Evolutionary conservation across 345 rosid species (phyloP), one percentile per base, ranked within the genome.

Genomic region (Cardiospermum halicacabum): DNA sequence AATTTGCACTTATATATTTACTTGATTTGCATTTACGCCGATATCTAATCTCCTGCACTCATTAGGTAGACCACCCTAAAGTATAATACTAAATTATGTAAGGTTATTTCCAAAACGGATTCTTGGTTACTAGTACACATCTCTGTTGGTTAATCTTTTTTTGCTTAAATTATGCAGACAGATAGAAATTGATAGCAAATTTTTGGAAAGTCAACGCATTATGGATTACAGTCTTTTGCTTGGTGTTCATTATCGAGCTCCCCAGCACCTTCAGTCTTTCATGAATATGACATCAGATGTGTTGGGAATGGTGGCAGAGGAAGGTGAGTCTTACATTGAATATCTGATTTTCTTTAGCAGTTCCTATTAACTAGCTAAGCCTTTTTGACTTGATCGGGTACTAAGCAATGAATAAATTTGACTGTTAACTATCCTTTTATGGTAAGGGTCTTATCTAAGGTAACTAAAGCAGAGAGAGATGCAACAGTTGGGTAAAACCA

Each of bases 161-260:
- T 2, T 19, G n/a, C 51, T 45, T 27, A 42, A n/a, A 22, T 72
- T 26, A 7, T 64, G 64, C 81, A 90, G 98, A 68, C 97, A 94
- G 82, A 88, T 91, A 67, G 89, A 87, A 81, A 87, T 67, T 30
- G 99, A 91, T 66, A 85, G 95, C 67, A 81, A 84, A 71, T 89
- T 89, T 81, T 69, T 94, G 76, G 95, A 91, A 83, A 81, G 72
- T 40, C 88, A 91, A 74, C 80, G 71, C 75, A 91, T 94, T 58
- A 94, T 94, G 99, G 99, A 94, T 82, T 94, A 94, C 67, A 94
- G 99, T 76, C 97, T 94, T 81, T 77, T 94, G 74, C 78, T 94
- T 37, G 99, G 99, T 69, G 99, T 94, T 47, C 99, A 91, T 80
- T 92, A 87, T 70, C 89, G 99, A 77, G 99, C 99, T 71, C 99